Evolutionary conservation across 805 yeast genomes (phyloP).

Genomic region (Candida loeiensis): DNA sequence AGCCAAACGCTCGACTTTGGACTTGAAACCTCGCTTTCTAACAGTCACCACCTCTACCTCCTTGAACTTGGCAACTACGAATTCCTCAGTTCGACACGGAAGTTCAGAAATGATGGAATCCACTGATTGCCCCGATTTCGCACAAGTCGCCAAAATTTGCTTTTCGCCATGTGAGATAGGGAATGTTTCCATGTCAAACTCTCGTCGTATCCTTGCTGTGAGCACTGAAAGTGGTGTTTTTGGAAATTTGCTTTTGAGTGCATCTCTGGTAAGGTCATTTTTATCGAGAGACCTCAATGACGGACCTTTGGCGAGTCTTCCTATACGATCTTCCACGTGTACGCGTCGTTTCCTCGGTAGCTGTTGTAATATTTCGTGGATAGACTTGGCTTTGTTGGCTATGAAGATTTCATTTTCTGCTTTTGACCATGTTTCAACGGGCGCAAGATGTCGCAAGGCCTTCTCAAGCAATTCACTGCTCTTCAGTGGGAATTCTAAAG

Average conservation of each 20-base stretch:
- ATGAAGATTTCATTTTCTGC: neutral
- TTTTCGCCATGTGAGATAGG: conserved; percentile 27
- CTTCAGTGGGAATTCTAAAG: neutral
- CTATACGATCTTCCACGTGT: conserved; percentile 1
- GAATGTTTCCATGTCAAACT: neutral
- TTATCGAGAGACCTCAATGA: neutral
- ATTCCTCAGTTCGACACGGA: conserved; percentile 23
- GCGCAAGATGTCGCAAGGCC: neutral
- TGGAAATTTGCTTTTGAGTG: conserved; percentile 15
- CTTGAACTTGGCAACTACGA: conserved; percentile 19
- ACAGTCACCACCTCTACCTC: conserved; percentile 23
- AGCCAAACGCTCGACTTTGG: conserved; percentile 18
- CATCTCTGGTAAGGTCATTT: conserved; percentile 17
- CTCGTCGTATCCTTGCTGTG: conserved; percentile 1
- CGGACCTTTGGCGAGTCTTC: neutral
- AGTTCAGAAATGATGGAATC: conserved; percentile 9
- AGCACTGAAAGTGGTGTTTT: conserved; percentile 6
- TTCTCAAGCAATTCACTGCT: neutral
- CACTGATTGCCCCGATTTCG: neutral
- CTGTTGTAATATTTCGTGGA: neutral
- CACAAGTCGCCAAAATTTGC: neutral
- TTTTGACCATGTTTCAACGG: neutral
- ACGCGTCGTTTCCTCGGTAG: conserved; percentile 2
- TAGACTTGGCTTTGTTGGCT: conserved; percentile 1
- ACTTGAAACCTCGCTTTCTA: conserved; percentile 21